Base-by-base conservation (phyloP, 345 rosid species). In the Eutrema heterophyllum region DNA sequence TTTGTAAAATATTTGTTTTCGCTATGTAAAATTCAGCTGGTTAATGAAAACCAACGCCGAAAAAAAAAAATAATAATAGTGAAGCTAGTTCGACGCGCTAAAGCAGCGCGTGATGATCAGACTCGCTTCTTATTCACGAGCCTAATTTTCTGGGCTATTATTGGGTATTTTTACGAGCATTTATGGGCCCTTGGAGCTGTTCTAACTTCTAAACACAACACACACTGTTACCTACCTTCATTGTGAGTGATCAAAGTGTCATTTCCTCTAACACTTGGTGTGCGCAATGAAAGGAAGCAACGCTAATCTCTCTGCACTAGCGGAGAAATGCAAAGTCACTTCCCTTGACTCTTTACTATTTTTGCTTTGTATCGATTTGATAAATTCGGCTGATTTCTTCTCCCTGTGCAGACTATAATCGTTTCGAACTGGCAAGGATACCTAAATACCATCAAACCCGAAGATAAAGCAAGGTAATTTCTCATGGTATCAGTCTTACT, bases 361-460 rank as follows among this genome's bases (percentile, higher is more conserved):
- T 14, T 39, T 30, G 12, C 15, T 30, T 24, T 12, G 15, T n/a
- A 14, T 40, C 21, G 4, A 1, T 16, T 36, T 64, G 33, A 68
- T 40, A 2, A 11, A 9, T 43, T 32, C 11, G 2, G 43, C 27
- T 49, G 50, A 67, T 45, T 52, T 64, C 45, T 41, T 10, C 66
- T 65, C 41, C 3, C 1, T 75, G 29, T 73, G 81, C 86, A 93
- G 97, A 91, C 69, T 69, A 82, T 93, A 78, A 70, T 89, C 77
- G 89, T 81, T 13, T 87, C 98, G 46, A 93, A 84, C 79, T 93
- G 98, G 94, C 88, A 83, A 81, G 93, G 90, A 35, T 73, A 76
- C 32, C 86, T 93, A 21, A 83, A 85, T 39, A 90, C 98, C 56
- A 78, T 93, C 83, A 87, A 88, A 80, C 89, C 97, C 27, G 94